Evolutionary conservation across 2,329 filamentous ascomycete species (phyloP).

Genomic region (Fusarium sp.): DNA sequence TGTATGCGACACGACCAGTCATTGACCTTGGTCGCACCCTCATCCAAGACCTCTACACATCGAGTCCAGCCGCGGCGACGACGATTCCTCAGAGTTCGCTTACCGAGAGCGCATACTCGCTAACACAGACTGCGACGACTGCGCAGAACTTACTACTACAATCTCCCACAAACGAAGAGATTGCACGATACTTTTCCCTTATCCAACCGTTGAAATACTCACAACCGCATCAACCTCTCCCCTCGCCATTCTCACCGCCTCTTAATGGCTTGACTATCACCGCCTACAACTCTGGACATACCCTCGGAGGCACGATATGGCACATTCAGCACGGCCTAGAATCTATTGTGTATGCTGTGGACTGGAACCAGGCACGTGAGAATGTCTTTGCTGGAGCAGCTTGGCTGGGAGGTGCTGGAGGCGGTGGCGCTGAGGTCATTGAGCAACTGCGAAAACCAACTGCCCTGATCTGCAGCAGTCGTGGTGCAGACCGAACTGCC

Average conservation of each 20-base stretch:
- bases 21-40: constrained; percentile 91
- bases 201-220: constrained; percentile 96
- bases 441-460: constrained; percentile 94
- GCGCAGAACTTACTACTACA: constrained; percentile 66
- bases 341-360: constrained; percentile 95
- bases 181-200: constrained; percentile 87
- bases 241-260: constrained; percentile 86
- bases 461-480: constrained; percentile 89
- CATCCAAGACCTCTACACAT: constrained; percentile 90
- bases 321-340: constrained; percentile 97
- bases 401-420: constrained; percentile 85
- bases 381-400: constrained; percentile 93
- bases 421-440: constrained; percentile 86
- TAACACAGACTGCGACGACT: constrained; percentile 58
- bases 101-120: constrained; percentile 66
- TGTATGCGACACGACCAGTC: constrained; percentile 93
- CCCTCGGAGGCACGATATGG: constrained; percentile 97
- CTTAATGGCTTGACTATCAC: constrained; percentile 93
- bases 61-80: constrained; percentile 85
- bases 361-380: constrained; percentile 98
- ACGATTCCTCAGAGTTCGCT: constrained; percentile 78
- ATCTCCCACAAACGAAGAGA: constrained; percentile 85
- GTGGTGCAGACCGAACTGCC: constrained; percentile 76
- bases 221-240: constrained; percentile 89
- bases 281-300: constrained; percentile 95